Base-by-base conservation (phyloP, 1,139 yeast species). In the Scheffersomyces segobiensis region DNA sequence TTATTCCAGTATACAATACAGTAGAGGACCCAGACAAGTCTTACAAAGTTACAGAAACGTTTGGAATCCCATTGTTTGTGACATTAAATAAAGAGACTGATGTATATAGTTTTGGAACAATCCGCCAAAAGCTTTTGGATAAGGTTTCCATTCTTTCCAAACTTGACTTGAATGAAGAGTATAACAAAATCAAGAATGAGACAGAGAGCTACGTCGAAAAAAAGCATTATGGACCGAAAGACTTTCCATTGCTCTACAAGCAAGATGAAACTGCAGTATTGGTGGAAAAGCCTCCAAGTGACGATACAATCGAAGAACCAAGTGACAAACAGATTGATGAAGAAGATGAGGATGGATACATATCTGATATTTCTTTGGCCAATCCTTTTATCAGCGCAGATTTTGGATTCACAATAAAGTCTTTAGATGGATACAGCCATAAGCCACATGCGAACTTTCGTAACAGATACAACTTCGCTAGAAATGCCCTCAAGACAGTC, bases 31-130 rank as follows among this genome's bases (percentile, higher is more conserved):
- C 65, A 57, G 83, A 67, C 67, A 72, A 62, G 57, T 75, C 81
- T 1, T 79, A 80, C 62, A 73, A 75, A 26, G 63, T 77, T 32
- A 69, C 67, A 3, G 76, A 74, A 57, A 64, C 74, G 2, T 89
- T 91, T 74, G 96, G 93, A 1, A 72, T 88, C 2, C 98, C 98
- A 1, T 85, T 91, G 65, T 88, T 92, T 67, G 78, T 92, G 49
- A 81, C 87, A 0, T 68, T 91, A 26, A 73, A 81, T 5, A 77
- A 74, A 42, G 88, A 87, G 57, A 71, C 79, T 1, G 79, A 76
- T 5, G 79, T 84, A 14, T 61, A 60, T 22, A 74, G 80, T 53
- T 86, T 84, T 67, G 88, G 87, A 2, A 67, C 71, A 0, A 85
- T 92, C 32, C 74, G 88, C 61, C 70, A 72, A 20, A 89, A 89